Percentiles rank a stretch among this genome's conserved stretches.
phyloP scores from a whole-genome alignment of 169 alveolate species.

The Plasmodium falciparum region DNA sequence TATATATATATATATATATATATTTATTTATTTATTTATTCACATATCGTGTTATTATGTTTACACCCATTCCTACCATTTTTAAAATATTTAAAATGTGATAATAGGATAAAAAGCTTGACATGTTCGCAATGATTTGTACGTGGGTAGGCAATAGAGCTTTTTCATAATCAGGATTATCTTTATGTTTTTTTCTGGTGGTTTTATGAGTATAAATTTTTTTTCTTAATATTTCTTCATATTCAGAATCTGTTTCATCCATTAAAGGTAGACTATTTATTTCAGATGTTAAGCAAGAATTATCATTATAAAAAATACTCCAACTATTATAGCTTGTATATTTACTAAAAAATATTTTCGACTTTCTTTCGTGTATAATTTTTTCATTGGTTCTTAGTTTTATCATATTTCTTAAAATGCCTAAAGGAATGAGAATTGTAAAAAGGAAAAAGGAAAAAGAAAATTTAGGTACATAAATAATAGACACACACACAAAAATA shows the following conservation, averaged over 20 bases:
- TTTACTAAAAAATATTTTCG: constrained; percentile 57
- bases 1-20: background rate
- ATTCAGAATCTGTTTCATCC: background rate
- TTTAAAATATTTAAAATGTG: constrained; percentile 49
- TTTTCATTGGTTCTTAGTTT: background rate
- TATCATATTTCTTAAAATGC: constrained; percentile 8
- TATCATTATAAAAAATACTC: constrained; percentile 34
- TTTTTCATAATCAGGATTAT: constrained; percentile 16
- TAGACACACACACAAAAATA: background rate
- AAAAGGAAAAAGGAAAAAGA: background rate
- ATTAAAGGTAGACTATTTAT: background rate
- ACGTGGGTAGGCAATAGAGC: constrained; percentile 61
- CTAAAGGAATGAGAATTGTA: constrained; percentile 8
- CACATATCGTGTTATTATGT: background rate
- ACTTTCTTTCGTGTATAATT: background rate
- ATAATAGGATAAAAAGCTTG: constrained; percentile 38
- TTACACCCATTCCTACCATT: constrained; percentile 14
- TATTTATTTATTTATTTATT: too few species aligned
- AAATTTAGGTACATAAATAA: background rate
- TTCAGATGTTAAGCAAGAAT: background rate
- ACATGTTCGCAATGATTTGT: constrained; percentile 43
- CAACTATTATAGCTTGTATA: constrained; percentile 50
- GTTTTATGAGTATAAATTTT: background rate
- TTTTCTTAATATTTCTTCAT: background rate
- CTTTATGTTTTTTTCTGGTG: background rate